Evolutionary conservation across 139 green algal genomes (phyloP), one percentile per base, ranked within the genome.

Genomic region (Chlamydomonas schloesseri): DNA sequence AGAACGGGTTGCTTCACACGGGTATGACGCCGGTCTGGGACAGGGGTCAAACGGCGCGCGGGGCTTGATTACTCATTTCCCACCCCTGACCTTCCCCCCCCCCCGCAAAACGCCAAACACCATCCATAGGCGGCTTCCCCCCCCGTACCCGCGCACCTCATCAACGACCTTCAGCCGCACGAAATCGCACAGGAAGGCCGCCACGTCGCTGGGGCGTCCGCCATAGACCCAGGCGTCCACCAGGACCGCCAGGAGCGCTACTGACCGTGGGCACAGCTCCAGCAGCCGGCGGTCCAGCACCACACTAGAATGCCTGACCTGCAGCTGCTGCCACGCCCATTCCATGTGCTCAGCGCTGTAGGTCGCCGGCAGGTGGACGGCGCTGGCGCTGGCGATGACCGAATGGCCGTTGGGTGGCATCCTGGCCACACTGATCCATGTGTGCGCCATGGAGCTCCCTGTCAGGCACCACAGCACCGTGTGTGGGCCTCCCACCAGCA

Each of bases 401-500:
- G 71, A 0, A 46, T 37, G 24, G 71, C 71, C 71, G 71, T 77
- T 36, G 71, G 36, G 42, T 28, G 71, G 42, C 28, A 60, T 60
- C 50, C 31, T 14, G 50, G 50, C 73, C n/a, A 69, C 50, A n/a
- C 53, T 50, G 20, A 81, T 50, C 73, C 73, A 81, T 4, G 73
- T 81, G 18, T 81, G n/a, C 53, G 73, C 50, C 73, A 81, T 69
- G 73, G 29, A 60, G 42, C 37, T 60, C 42, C 71, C 71, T 2
- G 71, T 77, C 9, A 60, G 24, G 26, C 71, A 58, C 71, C 71
- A 60, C 73, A 81, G 50, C 50, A 50, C 31, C 50, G 50, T 81
- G 73, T n/a, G 50, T n/a, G 47, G 20, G 53, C 73, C 50, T 50
- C 69, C 33, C 73, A 81, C n/a, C 73, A 81, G 73, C 73, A 69